Conservation (phyloP, 1,139 yeast species). For the Suhomyces bokatorum region DNA sequence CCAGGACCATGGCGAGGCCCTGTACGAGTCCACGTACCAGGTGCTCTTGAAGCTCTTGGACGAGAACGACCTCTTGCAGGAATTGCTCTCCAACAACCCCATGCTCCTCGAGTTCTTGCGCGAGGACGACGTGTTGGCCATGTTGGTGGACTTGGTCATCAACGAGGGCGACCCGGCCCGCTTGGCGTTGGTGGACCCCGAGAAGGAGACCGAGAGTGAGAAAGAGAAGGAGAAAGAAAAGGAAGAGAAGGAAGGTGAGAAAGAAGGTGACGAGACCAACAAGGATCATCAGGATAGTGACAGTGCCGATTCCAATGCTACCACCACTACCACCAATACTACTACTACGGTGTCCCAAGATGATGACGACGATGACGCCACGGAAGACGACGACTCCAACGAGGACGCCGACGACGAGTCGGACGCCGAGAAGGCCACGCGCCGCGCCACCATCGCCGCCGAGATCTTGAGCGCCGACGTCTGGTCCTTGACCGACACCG, state of each 20-base stretch:
- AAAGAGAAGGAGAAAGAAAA: too few relatives aligned
- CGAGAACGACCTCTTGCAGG: constrained; percentile 84
- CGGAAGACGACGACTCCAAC: constrained; percentile 18
- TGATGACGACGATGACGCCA: constrained; percentile 1
- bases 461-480: constrained; percentile 91
- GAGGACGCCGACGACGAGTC: constrained; percentile 27
- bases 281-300: too few relatives aligned
- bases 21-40: constrained; percentile 20
- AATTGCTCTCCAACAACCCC: constrained; percentile 78
- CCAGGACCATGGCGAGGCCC: constrained; percentile 27
- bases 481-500: constrained; percentile 91
- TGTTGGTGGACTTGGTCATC: constrained; percentile 68
- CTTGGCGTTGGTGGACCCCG: constrained; percentile 3
- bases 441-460: constrained; percentile 85
- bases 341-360: too few relatives aligned
- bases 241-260: too few relatives aligned
- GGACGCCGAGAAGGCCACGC: constrained; percentile 54
- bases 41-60: constrained; percentile 71
- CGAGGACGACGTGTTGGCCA: constrained; percentile 65
- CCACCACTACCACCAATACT: too few relatives aligned
- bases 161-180: constrained; percentile 34
- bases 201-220: background rate
- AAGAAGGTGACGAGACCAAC: background rate
- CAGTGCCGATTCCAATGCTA: too few relatives aligned
- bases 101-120: constrained; percentile 78